phyloP scores from a whole-genome alignment of 129 eudicot genomes.

The Kitagawia praeruptora region DNA sequence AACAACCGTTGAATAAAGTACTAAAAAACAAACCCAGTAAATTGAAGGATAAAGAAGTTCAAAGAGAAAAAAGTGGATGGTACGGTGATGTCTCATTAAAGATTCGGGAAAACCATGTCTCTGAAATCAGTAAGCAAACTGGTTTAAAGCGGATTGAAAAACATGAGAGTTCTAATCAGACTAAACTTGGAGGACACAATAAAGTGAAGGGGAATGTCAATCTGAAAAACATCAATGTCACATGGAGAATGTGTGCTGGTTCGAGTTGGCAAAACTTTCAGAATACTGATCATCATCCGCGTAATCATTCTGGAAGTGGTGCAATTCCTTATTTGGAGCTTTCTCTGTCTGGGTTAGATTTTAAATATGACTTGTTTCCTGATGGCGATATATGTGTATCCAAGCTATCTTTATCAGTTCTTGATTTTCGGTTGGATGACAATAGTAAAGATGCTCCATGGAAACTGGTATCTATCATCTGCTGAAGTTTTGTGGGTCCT shows the following conservation, averaged over 20 bases:
- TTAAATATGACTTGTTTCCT: slow-evolving; percentile 46
- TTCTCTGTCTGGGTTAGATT: slow-evolving; percentile 37
- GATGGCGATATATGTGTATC: slow-evolving; percentile 64
- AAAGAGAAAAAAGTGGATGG: slow-evolving; percentile 60
- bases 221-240: slow-evolving; percentile 56
- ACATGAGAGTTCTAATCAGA: slow-evolving; percentile 17
- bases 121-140: slow-evolving; percentile 20
- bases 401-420: slow-evolving; percentile 40
- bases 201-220: slow-evolving; percentile 55
- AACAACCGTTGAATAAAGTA: slow-evolving; percentile 22
- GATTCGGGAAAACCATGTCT: slow-evolving; percentile 65
- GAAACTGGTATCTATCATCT: slow-evolving; percentile 52
- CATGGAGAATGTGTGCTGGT: slow-evolving; percentile 76
- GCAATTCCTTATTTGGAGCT: slow-evolving; percentile 51
- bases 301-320: slow-evolving; percentile 35
- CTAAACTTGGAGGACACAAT: slow-evolving; percentile 16
- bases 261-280: slow-evolving; percentile 58
- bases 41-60: slow-evolving; percentile 23
- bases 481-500: background rate
- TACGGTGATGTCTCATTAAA: slow-evolving; percentile 41
- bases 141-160: slow-evolving; percentile 19
- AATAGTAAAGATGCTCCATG: slow-evolving; percentile 79
- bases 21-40: slow-evolving; percentile 19
- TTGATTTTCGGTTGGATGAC: slow-evolving; percentile 65
- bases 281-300: slow-evolving; percentile 13